Conservation (phyloP, 2,329 filamentous ascomycete genomes). For the Talaromyces amestolkiae region DNA sequence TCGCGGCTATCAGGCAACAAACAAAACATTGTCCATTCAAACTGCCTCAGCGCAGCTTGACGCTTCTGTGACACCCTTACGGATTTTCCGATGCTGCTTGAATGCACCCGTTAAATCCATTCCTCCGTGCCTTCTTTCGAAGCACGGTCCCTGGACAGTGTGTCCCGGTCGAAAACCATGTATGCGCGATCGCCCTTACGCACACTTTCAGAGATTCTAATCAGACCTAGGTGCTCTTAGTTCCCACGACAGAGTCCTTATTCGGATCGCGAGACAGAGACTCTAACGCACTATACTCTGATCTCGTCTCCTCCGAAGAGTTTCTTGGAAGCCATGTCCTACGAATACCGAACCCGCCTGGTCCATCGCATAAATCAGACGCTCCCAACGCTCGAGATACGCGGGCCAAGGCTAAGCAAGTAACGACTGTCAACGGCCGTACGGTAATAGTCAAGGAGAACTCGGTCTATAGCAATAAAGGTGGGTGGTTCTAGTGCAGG, state of each 20-base stretch:
- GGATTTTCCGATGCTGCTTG: constrained; percentile 52
- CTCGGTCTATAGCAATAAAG: constrained; percentile 93
- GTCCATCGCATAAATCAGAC: constrained; percentile 51
- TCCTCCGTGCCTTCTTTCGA: constrained; percentile 97
- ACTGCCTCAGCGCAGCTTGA: constrained; percentile 36
- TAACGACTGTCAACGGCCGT: constrained; percentile 85
- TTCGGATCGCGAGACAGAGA: constrained; percentile 85
- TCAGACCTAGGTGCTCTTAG: constrained; percentile 68
- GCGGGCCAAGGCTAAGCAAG: constrained; percentile 90
- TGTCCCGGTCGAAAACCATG: constrained; percentile 83
- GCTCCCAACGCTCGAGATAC: constrained; percentile 73
- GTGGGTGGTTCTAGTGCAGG: constrained; percentile 48
- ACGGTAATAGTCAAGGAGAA: constrained; percentile 94
- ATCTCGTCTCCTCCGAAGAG: constrained; percentile 85
- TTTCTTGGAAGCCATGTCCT: constrained; percentile 96
- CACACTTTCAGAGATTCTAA: constrained; percentile 19
- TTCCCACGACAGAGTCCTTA: constrained; percentile 89
- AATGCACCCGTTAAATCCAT: constrained; percentile 99
- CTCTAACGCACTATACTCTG: constrained; percentile 70
- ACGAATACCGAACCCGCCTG: constrained; percentile 64
- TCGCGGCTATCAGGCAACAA: constrained; percentile 3
- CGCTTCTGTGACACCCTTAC: constrained; percentile 32
- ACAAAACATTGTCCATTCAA: constrained; percentile 1
- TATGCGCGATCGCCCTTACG: constrained; percentile 34
- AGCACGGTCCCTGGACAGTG: constrained; percentile 91